Evolutionary conservation across 495 filamentous ascomycete genomes (phyloP), one percentile per base, ranked within the genome.

Genomic region (Aspergillus sclerotiicarbonarius): DNA sequence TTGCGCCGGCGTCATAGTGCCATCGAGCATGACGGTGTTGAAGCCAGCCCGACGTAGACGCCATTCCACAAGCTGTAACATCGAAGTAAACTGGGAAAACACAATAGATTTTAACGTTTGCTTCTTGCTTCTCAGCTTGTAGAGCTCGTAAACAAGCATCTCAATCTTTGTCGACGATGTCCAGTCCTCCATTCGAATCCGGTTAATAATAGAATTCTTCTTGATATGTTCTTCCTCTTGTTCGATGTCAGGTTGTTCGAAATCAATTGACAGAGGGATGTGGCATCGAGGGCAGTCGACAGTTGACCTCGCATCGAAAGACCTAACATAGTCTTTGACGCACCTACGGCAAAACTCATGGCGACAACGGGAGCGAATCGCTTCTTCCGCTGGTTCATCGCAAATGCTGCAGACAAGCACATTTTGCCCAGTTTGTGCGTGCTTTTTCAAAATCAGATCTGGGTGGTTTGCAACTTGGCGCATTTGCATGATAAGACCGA

Each of bases 121-220:
- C 62, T 96, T 96, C 71, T 92, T 89, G 52, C 84, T 92, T 58
- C 94, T 82, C 53, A 97, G 79, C 67, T 88, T 86, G 76, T 92
- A 91, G 1, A 98, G 84, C 60, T 97, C 92, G 61, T 96, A 93
- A 13, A 98, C 86, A 12, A 98, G 82, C 66, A 92, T 87, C 77
- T 98, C 94, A 61, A 98, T 98, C 76, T 98, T 98, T 45, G 93
- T 96, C 3, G 91, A 96, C 0, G 90, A 95, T 1, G 90, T 96
- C 94, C 94, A 98, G 62, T 96, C 86, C 61, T 92, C 89, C 93
- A 97, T 96, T 66, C 90, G 87, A 67, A 98, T 97, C 41, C 94
- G 88, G 70, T 96, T 96, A 77, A 96, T 96, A 71, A 98, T 98
- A 9, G 90, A 94, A 6, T 84, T 89, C 70, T 96, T 96, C 82